A percentile compares a stretch with the other conserved stretches of the same genome.
phyloP scores from a whole-genome alignment of 1,139 yeast genomes.

The Sugiyamaella japonica region DNA sequence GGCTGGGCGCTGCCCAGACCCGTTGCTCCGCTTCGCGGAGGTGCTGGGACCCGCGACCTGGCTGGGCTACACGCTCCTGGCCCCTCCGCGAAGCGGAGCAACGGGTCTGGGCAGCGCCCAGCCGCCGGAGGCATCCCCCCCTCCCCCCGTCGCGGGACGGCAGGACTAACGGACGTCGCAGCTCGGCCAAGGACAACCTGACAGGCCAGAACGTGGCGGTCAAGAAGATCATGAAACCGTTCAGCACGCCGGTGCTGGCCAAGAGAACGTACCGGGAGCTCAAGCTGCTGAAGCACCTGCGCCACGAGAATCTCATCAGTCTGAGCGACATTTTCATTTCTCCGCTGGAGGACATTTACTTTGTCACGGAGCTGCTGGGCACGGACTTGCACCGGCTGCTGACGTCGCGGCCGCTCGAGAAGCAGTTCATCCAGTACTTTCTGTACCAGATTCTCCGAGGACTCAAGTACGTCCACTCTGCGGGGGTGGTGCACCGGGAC shows the following conservation, averaged over 20 bases:
- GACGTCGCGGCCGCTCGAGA: conserved; percentile 90
- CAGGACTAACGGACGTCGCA: conserved; percentile 15
- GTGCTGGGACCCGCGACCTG: not conserved
- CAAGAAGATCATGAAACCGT: conserved; percentile 96
- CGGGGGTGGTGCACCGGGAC: conserved; percentile 96
- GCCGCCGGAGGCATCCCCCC: not conserved
- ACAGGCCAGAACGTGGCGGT: conserved; percentile 95
- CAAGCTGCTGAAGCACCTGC: conserved; percentile 85
- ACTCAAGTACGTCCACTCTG: conserved; percentile 91
- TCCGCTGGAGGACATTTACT: conserved; percentile 94
- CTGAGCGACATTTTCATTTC: conserved; percentile 92
- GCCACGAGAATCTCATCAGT: conserved; percentile 92
- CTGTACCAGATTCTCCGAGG: conserved; percentile 92
- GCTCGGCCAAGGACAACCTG: conserved; percentile 85
- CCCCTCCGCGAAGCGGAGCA: not conserved
- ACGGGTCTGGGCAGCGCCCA: conserved; percentile 6
- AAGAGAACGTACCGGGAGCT: conserved; percentile 95
- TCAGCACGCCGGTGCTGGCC: conserved; percentile 90
- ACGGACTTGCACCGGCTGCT: conserved; percentile 90
- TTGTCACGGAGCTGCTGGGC: conserved; percentile 95
- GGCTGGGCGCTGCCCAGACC: not conserved
- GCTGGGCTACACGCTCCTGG: too few relatives aligned
- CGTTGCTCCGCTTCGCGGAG: not conserved
- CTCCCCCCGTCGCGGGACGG: not conserved
- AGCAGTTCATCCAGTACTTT: conserved; percentile 94